These are phyloP conservation scores for Cytospora paraplurivora DNA, from an alignment of 2,329 filamentous ascomycete genomes.

Conservation along the genomic window DNA sequence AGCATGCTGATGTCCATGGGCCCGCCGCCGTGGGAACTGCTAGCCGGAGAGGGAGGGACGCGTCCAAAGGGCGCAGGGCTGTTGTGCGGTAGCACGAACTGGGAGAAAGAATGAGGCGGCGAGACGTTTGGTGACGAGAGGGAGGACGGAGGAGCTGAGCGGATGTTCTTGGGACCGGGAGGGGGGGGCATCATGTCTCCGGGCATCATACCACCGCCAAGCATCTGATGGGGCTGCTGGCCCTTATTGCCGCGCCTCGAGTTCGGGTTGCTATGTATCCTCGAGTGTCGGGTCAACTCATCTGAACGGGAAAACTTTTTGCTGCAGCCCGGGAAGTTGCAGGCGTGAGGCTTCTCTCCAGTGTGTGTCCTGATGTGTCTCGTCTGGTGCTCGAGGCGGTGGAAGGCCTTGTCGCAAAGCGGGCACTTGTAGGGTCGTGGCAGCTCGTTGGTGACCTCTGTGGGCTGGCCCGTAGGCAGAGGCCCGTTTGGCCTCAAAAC, in stretches of 20 bases:
- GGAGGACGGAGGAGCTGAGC: conserved; percentile 84
- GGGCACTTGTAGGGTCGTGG: conserved; percentile 98
- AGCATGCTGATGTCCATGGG: conserved; percentile 61
- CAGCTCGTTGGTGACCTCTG: conserved; percentile 69
- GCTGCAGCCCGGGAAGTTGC: conserved; percentile 85
- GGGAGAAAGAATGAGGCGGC: conserved; percentile 86
- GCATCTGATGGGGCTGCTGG: conserved; percentile 49
- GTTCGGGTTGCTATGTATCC: conserved; percentile 99
- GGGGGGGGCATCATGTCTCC: conserved; percentile 79
- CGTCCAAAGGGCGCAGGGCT: conserved; percentile 53
- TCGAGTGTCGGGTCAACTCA: conserved; percentile 92
- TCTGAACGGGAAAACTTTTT: conserved; percentile 97
- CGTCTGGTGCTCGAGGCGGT: conserved; percentile 92
- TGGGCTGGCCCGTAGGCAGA: conserved; percentile 60
- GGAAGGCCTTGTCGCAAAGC: conserved; percentile 97
- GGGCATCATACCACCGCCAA: conserved; percentile 49
- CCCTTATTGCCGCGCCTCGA: conserved; percentile 89
- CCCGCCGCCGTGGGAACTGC: conserved; percentile 42
- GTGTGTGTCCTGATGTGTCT: conserved; percentile 95
- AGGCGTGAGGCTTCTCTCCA: conserved; percentile 96
- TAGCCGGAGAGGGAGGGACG: conserved; percentile 39
- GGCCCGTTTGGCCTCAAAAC: conserved; percentile 65
- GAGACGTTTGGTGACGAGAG: conserved; percentile 94
- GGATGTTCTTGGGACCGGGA: conserved; percentile 75
- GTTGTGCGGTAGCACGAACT: conserved; percentile 57